These are phyloP conservation scores for Xylaria sp. DNA, from an alignment of 495 filamentous ascomycete genomes.

Conservation along the genomic window DNA sequence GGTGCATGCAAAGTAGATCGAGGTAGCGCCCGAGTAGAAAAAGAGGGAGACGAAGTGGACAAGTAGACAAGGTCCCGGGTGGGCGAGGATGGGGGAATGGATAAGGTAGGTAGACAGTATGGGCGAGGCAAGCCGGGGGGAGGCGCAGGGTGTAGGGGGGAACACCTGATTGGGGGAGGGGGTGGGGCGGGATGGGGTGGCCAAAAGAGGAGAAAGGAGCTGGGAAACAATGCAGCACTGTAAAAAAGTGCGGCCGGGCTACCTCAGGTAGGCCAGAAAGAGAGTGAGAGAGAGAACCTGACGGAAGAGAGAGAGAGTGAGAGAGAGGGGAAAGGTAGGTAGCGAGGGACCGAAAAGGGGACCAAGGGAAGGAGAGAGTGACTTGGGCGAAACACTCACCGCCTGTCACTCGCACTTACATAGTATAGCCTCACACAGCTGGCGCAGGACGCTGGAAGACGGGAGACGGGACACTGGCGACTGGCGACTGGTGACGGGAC, in stretches of 20 bases:
- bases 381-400: conserved; percentile 17
- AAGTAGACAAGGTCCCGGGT: conserved; percentile 28
- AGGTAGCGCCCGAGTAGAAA: conserved; percentile 28
- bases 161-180: not conserved
- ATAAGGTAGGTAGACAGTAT: conserved; percentile 19
- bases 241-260: not conserved
- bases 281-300: not conserved
- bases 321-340: not conserved
- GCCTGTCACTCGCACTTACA: not conserved
- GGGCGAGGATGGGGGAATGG: conserved; percentile 24
- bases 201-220: conserved; percentile 3
- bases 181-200: not conserved
- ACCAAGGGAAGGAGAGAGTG: conserved; percentile 4
- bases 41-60: conserved; percentile 30
- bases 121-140: conserved; percentile 22
- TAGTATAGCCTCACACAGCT: conserved; percentile 11
- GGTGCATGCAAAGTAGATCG: conserved; percentile 34
- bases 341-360: not conserved
- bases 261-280: not conserved
- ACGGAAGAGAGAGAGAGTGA: not conserved
- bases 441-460: not conserved
- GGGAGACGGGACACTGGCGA: not conserved
- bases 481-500: no score
- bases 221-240: not conserved
- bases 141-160: conserved; percentile 9